Evolutionary conservation across 139 green algal species (phyloP).

Genomic region (Yamagishiella unicocca): DNA sequence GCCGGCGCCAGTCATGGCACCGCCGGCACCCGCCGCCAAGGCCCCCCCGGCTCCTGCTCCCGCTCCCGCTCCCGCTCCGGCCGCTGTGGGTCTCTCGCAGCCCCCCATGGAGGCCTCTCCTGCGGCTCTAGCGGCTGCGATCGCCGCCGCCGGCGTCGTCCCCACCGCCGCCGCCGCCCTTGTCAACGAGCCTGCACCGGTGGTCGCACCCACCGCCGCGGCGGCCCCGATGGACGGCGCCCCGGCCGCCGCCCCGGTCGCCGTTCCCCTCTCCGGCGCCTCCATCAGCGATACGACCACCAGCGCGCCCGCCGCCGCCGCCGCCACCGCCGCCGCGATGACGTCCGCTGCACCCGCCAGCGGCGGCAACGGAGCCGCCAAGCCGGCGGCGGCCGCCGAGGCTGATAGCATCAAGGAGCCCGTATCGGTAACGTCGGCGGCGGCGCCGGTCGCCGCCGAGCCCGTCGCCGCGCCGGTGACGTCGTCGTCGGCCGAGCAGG

Average conservation of each 20-base stretch:
- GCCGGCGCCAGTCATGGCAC: background rate
- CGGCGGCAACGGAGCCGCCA: background rate
- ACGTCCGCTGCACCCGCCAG: background rate
- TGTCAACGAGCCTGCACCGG: background rate
- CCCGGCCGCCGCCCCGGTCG: background rate
- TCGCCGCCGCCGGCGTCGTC: background rate
- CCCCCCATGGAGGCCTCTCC: background rate
- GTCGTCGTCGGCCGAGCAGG: background rate
- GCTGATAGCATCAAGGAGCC: background rate
- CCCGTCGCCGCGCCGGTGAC: background rate
- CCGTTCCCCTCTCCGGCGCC: background rate
- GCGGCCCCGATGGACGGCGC: too few relatives aligned
- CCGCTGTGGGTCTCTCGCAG: background rate
- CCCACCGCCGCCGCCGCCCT: background rate
- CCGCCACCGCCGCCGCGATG: background rate
- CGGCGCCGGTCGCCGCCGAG: background rate
- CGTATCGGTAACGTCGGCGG: background rate
- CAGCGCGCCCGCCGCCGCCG: background rate
- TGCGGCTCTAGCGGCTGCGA: background rate
- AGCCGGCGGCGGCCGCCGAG: background rate
- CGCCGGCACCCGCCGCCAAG: background rate
- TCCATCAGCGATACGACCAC: slow-evolving; percentile 22
- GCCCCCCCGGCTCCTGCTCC: background rate
- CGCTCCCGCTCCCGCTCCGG: background rate
- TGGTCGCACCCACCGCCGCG: background rate